Conservation (phyloP, 176 grass and related monocot genomes). For the Triticum turgidum region DNA sequence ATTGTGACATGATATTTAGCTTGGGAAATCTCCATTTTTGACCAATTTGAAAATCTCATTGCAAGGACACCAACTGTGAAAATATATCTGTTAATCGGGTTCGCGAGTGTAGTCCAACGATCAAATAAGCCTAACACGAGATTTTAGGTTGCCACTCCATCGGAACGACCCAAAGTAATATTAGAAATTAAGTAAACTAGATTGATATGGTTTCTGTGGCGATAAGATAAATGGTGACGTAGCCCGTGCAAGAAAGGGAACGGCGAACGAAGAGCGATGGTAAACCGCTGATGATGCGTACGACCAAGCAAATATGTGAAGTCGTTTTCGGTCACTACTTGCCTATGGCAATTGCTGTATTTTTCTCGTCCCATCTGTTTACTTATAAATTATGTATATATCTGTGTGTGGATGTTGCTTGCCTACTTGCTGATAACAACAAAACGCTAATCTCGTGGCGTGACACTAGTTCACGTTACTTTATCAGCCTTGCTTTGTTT, state of each 20-base stretch:
- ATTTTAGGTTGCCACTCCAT: neutral
- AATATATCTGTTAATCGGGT: no score
- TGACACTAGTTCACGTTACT: neutral
- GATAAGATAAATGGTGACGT: neutral
- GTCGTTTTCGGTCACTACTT: conserved; percentile 5
- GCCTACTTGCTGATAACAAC: neutral
- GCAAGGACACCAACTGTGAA: no score
- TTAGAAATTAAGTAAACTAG: no score
- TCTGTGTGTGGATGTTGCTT: neutral
- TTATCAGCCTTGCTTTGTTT: neutral
- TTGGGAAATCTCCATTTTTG: no score
- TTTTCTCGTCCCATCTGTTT: neutral
- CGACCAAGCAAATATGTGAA: neutral
- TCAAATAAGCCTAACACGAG: neutral
- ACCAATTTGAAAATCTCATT: no score
- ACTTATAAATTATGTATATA: neutral
- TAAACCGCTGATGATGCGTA: neutral
- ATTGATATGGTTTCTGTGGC: neutral
- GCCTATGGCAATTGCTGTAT: neutral
- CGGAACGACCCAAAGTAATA: neutral
- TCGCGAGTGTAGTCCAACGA: neutral
- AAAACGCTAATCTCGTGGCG: neutral
- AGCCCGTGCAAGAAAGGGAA: conserved; percentile 7
- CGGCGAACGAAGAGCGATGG: conserved; percentile 22
- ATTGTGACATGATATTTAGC: no score